Conservation (phyloP, 2,329 filamentous ascomycete species). For the Trichoderma harzianum region DNA sequence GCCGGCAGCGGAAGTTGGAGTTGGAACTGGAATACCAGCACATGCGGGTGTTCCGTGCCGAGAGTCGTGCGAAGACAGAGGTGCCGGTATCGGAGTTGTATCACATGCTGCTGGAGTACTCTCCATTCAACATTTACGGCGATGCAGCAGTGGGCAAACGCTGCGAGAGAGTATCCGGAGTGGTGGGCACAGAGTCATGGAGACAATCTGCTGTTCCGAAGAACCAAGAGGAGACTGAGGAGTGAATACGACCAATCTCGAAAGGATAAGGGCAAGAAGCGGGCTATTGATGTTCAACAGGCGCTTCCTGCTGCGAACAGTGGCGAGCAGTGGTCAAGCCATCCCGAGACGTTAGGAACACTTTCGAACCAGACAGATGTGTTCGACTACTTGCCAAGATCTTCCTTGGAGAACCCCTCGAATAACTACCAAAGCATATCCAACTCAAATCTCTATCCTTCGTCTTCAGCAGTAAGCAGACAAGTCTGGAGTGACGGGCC, state of each 20-base stretch:
- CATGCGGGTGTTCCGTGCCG: not conserved
- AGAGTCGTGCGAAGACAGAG: slow-evolving; percentile 3
- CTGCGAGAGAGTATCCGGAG: not conserved
- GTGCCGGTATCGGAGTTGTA: not conserved
- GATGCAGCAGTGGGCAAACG: not conserved
- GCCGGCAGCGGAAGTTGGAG: not conserved
- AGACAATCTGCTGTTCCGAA: not conserved
- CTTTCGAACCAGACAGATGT: not conserved
- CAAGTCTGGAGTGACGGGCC: not conserved
- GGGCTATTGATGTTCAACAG: not conserved
- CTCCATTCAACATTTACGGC: not conserved
- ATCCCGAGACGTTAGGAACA: not conserved
- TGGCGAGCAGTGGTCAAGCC: not conserved
- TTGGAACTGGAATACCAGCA: slow-evolving; percentile 2
- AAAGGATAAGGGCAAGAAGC: not conserved
- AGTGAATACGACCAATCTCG: not conserved
- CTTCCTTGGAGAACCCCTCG: not conserved
- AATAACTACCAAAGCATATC: not conserved
- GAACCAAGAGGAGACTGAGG: not conserved
- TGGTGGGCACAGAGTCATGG: not conserved
- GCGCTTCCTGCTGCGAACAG: not conserved
- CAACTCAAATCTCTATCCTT: not conserved
- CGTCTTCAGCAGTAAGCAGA: not conserved
- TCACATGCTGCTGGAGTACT: not conserved
- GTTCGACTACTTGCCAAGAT: not conserved